Evolutionary conservation across 106 monocot genomes (phyloP).

Genomic region (Gastrodia elata): DNA sequence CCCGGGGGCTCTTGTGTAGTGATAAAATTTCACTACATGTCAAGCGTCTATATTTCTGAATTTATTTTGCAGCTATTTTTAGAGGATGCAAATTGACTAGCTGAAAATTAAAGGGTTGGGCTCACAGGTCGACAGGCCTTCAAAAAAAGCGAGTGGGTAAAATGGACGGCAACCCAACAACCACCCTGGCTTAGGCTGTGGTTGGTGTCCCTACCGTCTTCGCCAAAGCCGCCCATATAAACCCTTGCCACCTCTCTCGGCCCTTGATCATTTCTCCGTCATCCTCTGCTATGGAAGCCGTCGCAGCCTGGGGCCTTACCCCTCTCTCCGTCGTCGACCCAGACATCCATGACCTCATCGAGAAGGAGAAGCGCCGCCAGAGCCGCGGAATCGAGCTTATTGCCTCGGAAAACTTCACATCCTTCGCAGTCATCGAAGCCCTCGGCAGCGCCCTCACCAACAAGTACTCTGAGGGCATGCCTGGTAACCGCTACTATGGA

Average conservation of each 20-base stretch:
- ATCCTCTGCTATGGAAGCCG: conserved; percentile 31
- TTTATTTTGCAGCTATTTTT: no score
- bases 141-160: no score
- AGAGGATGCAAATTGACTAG: no score
- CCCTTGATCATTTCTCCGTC: background rate
- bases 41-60: no score
- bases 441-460: conserved; percentile 67
- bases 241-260: background rate
- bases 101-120: no score
- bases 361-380: conserved; percentile 68
- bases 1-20: no score
- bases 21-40: no score
- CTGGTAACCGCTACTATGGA: conserved; percentile 72
- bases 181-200: no score
- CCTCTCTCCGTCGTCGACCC: conserved; percentile 35
- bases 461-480: conserved; percentile 86
- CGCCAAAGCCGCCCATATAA: conserved; percentile 4
- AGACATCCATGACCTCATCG: conserved; percentile 66
- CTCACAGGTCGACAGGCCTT: no score
- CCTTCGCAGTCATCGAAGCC: conserved; percentile 68
- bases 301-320: conserved; percentile 43
- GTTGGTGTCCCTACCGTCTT: background rate
- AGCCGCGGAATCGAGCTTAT: conserved; percentile 69
- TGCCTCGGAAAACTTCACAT: conserved; percentile 73
- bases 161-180: no score